A percentile compares a stretch with the other conserved stretches of the same genome.
Conservation (phyloP, 2,329 filamentous ascomycete genomes). For the Ophiostoma fasciatum region DNA sequence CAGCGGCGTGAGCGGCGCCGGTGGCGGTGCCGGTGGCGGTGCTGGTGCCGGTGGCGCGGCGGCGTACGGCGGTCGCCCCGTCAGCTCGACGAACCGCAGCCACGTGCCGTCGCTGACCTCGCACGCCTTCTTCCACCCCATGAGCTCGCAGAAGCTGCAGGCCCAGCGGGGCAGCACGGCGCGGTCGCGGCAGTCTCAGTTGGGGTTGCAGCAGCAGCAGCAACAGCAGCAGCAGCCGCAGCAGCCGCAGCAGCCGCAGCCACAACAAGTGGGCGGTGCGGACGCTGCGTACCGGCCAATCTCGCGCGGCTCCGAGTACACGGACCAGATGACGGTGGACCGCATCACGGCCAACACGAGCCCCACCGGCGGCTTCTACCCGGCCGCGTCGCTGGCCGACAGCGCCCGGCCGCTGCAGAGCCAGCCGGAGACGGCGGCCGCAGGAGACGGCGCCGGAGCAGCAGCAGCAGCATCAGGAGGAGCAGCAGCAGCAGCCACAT, state of each 20-base stretch:
- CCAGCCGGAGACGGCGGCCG: conserved; percentile 16
- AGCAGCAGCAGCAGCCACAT: conserved; percentile 7
- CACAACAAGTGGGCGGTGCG: conserved; percentile 3
- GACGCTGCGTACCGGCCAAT: no score
- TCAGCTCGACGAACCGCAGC: conserved; percentile 59
- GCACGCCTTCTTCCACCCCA: conserved; percentile 85
- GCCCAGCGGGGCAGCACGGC: conserved; percentile 57
- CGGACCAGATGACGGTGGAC: conserved; percentile 57
- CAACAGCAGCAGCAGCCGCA: conserved; percentile 6
- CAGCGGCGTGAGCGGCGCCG: conserved; percentile 15
- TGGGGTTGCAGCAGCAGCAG: conserved; percentile 7
- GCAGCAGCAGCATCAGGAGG: conserved; percentile 5
- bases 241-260: conserved; percentile 3
- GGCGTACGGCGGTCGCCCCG: conserved; percentile 33
- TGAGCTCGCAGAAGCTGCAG: conserved; percentile 91
- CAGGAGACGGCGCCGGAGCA: conserved; percentile 11
- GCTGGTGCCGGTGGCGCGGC: conserved; percentile 15
- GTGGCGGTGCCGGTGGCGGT: not conserved
- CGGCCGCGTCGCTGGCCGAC: conserved; percentile 52
- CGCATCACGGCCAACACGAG: conserved; percentile 60
- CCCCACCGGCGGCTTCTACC: conserved; percentile 45
- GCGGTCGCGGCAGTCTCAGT: conserved; percentile 20
- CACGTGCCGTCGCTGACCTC: conserved; percentile 84
- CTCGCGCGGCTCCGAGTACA: conserved; percentile 70
- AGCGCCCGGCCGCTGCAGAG: conserved; percentile 65